A percentile compares a stretch with the other conserved stretches of the same genome.
phyloP scores from a whole-genome alignment of 1,284 basidiomycete species.

The Ceratobasidium sp. region DNA sequence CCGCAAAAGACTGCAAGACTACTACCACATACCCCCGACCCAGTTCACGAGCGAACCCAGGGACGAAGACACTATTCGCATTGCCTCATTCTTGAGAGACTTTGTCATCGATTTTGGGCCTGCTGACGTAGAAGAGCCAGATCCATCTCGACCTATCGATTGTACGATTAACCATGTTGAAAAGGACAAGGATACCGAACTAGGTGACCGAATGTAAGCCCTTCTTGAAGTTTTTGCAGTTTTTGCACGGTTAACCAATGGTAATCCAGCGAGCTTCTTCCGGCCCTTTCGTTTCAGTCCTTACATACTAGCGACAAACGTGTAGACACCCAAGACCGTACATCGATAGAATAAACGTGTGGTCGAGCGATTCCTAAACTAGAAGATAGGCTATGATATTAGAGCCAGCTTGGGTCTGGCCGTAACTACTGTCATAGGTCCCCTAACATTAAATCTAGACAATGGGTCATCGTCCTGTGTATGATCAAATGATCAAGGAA shows the following conservation, averaged over 20 bases:
- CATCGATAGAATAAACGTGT: background rate
- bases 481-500: too few species aligned
- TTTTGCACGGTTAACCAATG: background rate
- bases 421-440: too few species aligned
- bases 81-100: constrained; percentile 11
- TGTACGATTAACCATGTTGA: background rate
- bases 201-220: background rate
- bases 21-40: background rate
- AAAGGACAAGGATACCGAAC: background rate
- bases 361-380: too few species aligned
- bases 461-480: too few species aligned
- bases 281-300: background rate
- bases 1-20: constrained; percentile 3
- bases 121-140: background rate
- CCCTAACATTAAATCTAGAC: too few species aligned
- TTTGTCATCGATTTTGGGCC: constrained; percentile 32
- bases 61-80: background rate
- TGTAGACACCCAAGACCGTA: background rate
- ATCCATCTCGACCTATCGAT: background rate
- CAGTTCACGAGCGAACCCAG: background rate
- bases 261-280: background rate
- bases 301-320: background rate
- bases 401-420: too few species aligned
- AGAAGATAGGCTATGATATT: background rate
- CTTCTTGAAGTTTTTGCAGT: background rate